Evolutionary conservation across 2,329 filamentous ascomycete species (phyloP).

Genomic region (Botrytis aclada): DNA sequence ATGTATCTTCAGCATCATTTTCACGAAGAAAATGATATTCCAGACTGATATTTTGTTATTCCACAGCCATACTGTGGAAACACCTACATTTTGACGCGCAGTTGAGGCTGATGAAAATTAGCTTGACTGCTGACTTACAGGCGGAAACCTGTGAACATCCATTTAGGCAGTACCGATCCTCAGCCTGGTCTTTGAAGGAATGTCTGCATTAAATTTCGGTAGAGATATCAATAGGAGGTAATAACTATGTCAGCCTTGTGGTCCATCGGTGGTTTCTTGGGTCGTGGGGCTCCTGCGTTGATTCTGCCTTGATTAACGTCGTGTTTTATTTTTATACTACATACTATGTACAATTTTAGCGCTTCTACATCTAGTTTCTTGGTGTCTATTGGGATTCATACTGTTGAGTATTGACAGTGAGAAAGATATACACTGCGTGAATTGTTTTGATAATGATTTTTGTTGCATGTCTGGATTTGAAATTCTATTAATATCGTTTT

Average conservation of each 20-base stretch:
- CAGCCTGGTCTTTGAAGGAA: neutral
- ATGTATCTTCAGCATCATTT: rapidly evolving
- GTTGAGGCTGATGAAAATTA: neutral
- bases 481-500: neutral
- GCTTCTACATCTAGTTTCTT: neutral
- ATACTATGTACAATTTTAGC: neutral
- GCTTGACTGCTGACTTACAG: neutral
- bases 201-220: neutral
- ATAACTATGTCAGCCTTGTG: neutral
- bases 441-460: neutral
- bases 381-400: neutral
- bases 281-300: neutral
- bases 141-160: neutral
- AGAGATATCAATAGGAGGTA: neutral
- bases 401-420: neutral
- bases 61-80: neutral
- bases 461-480: neutral
- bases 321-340: neutral
- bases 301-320: neutral
- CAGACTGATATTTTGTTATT: neutral
- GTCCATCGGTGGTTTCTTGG: neutral
- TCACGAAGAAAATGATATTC: neutral
- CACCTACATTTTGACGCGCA: neutral
- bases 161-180: neutral
- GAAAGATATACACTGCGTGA: neutral